Base-by-base conservation (phyloP, 179 eudicot species). In the Silene vulgaris region DNA sequence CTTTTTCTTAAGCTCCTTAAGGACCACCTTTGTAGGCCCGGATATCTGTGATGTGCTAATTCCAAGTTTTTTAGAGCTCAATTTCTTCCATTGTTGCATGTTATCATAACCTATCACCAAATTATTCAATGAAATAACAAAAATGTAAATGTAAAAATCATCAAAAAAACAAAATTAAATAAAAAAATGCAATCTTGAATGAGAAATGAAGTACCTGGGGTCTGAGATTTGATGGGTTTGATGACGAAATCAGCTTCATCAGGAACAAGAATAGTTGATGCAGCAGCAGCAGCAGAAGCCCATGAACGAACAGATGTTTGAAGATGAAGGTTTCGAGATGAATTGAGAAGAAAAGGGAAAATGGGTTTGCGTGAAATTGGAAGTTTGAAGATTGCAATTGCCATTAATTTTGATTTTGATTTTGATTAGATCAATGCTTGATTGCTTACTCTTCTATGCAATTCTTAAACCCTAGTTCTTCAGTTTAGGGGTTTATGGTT, bases 51-150 rank as follows among this genome's bases (percentile, higher is more conserved):
- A 88, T 23, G 77, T 81, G 52, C 81, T 81, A 57, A 93, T 85
- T 35, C 97, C 98, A 70, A 93, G 91, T 66, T 90, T 90, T 73
- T 85, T 84, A 3, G 96, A 89, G 45, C 84, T 88, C 74, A 89
- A 76, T 76, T 80, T 90, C 90, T 87, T 93, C 96, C 96, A 90
- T 75, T 83, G 81, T 61, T 19, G 26, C 69, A 50, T 80, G 11
- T 4, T 54, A 3, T 62, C 14, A 37, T 68, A 74, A 76, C 65
- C 48, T 70, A 11, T 19, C 8, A 65, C 62, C 68, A 76, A 80
- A 8, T 19, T 0, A 66, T 13, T n/a, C 48, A 66, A 66, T 30
- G 11, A 69, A 3, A 45, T 2, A 16, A 45, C n/a, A 69, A 32
- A 20, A 28, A 40, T 45, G 45, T 19, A 9, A 19, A 40, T 9